Evolutionary conservation across 176 grass and related monocot genomes (phyloP).

Genomic region (Oryza longistaminata): DNA sequence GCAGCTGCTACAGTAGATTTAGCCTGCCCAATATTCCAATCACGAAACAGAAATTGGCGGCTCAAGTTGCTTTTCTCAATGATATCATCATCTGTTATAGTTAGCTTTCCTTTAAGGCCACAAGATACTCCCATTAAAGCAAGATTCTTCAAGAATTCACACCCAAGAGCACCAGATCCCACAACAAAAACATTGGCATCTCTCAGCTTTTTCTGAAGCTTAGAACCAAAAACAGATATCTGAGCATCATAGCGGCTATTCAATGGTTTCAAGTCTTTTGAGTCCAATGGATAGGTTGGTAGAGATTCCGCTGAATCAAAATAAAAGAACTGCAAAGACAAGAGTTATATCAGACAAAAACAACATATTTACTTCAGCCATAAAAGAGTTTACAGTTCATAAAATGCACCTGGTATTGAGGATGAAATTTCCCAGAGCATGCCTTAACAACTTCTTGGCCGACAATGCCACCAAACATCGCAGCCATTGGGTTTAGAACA

Average conservation of each 20-base stretch:
- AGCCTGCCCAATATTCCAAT: slow-evolving; percentile 68
- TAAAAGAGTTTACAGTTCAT: slow-evolving; percentile 19
- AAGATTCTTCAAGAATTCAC: slow-evolving; percentile 89
- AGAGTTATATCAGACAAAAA: slow-evolving; percentile 5
- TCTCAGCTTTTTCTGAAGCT: slow-evolving; percentile 77
- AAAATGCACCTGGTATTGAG: slow-evolving; percentile 64
- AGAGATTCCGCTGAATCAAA: slow-evolving; percentile 79
- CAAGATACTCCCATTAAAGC: slow-evolving; percentile 87
- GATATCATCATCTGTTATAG: slow-evolving; percentile 81
- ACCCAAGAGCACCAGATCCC: slow-evolving; percentile 80
- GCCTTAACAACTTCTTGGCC: slow-evolving; percentile 80
- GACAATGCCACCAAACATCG: slow-evolving; percentile 80
- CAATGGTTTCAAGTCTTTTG: slow-evolving; percentile 64
- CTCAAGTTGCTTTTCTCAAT: slow-evolving; percentile 87
- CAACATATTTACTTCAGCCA: slow-evolving; percentile 12
- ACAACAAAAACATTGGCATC: slow-evolving; percentile 77
- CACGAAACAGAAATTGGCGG: slow-evolving; percentile 73
- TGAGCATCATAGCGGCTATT: slow-evolving; percentile 79
- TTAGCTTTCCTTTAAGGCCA: slow-evolving; percentile 58
- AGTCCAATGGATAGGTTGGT: slow-evolving; percentile 57
- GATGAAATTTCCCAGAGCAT: slow-evolving; percentile 77
- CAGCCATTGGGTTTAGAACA: slow-evolving; percentile 85
- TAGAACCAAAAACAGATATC: slow-evolving; percentile 83
- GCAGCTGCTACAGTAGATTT: slow-evolving; percentile 67
- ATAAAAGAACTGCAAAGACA: slow-evolving; percentile 70